These are phyloP conservation scores for Neurospora hispaniola DNA, from an alignment of 495 filamentous ascomycete genomes.

Conservation along the genomic window DNA sequence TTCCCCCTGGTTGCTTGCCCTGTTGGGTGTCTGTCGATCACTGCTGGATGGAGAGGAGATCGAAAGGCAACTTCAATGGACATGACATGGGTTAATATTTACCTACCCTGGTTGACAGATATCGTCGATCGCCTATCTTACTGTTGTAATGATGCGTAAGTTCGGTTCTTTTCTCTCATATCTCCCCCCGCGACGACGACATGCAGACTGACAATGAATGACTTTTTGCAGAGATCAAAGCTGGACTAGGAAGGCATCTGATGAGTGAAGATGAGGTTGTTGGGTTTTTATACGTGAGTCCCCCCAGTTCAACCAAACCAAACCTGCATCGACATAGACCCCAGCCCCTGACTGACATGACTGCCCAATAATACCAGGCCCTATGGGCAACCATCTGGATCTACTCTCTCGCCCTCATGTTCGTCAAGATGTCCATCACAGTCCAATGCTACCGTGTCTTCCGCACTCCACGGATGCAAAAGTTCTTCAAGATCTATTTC, in stretches of 20 bases:
- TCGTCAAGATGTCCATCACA: slow-evolving; percentile 20
- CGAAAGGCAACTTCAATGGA: not conserved
- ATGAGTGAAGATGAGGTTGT: slow-evolving; percentile 24
- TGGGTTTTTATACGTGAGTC: slow-evolving; percentile 17
- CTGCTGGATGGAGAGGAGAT: not conserved
- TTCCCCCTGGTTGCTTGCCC: not conserved
- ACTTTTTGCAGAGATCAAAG: slow-evolving; percentile 8
- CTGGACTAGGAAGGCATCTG: slow-evolving; percentile 6
- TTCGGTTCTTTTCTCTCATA: not conserved
- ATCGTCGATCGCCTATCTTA: slow-evolving; percentile 9
- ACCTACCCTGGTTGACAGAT: not conserved
- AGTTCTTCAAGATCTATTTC: slow-evolving; percentile 11
- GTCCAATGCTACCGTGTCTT: slow-evolving; percentile 23
- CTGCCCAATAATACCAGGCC: slow-evolving; percentile 18
- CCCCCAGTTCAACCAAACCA: no score
- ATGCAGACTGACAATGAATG: not conserved
- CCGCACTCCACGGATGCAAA: slow-evolving; percentile 5
- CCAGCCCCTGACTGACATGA: slow-evolving; percentile 4
- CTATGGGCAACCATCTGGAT: slow-evolving; percentile 18
- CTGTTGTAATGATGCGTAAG: slow-evolving; percentile 12
- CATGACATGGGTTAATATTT: not conserved
- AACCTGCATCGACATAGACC: no score
- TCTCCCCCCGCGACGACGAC: not conserved
- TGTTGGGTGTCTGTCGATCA: slow-evolving; percentile 2
- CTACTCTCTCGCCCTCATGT: slow-evolving; percentile 16